A percentile compares a stretch with the other conserved stretches of the same genome.
Evolutionary conservation across 495 filamentous ascomycete species (phyloP).

Genomic region (Neurospora sp.): DNA sequence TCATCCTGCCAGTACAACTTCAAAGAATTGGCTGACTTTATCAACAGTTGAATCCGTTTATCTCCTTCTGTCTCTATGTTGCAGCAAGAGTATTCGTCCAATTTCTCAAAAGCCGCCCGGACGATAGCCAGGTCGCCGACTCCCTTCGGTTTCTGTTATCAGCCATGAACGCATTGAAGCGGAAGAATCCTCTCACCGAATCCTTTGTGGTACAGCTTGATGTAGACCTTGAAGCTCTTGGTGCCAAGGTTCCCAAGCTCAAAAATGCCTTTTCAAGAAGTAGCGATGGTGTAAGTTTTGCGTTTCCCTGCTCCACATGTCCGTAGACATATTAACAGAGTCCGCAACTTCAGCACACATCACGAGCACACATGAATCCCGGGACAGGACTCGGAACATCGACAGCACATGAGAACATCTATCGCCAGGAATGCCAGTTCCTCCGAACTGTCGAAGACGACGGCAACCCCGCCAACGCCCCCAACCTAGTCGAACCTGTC

Average conservation of each 20-base stretch:
- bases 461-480: conserved; percentile 16
- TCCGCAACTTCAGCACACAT: not conserved
- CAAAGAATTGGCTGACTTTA: not conserved
- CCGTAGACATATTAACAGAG: not conserved
- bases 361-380: not conserved
- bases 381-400: not conserved
- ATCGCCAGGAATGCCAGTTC: conserved; percentile 24
- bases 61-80: conserved; percentile 93
- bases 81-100: conserved; percentile 92
- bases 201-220: conserved; percentile 93
- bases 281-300: conserved; percentile 36
- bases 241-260: conserved; percentile 42
- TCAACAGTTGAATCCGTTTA: conserved; percentile 85
- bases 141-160: conserved; percentile 82
- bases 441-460: conserved; percentile 23
- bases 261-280: conserved; percentile 40
- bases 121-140: conserved; percentile 70
- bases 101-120: conserved; percentile 78
- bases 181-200: conserved; percentile 83
- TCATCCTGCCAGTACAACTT: not conserved
- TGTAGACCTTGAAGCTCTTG: conserved; percentile 71
- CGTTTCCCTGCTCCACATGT: not conserved
- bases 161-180: conserved; percentile 82
- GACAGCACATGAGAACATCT: conserved; percentile 1
- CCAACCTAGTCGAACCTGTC: conserved; percentile 18